Percentiles rank a stretch among this genome's conserved stretches.
phyloP scores from a whole-genome alignment of 2,329 filamentous ascomycete species.

The Colletotrichum ledebouriae region DNA sequence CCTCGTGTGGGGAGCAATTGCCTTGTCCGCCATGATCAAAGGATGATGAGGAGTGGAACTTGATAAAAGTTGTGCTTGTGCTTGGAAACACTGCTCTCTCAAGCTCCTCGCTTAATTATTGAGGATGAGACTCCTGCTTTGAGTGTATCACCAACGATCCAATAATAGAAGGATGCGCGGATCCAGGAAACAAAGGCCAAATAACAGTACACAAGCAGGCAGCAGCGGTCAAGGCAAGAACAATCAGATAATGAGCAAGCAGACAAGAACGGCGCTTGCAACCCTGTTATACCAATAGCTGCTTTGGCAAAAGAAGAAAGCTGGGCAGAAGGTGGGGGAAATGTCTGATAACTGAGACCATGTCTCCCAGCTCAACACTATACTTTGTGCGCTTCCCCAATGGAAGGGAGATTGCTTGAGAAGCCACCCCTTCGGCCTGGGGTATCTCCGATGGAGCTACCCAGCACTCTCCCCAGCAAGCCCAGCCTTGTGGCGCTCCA shows the following conservation, averaged over 20 bases:
- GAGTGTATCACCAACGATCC: slow-evolving; percentile 27
- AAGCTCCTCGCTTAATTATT: slow-evolving; percentile 6
- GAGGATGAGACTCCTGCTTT: slow-evolving; percentile 3
- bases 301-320: slow-evolving; percentile 33
- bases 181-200: slow-evolving; percentile 30
- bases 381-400: slow-evolving; percentile 20
- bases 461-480: background rate
- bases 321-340: slow-evolving; percentile 39
- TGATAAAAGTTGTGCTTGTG: slow-evolving; percentile 5
- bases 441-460: slow-evolving; percentile 31
- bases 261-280: slow-evolving; percentile 31
- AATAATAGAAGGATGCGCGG: slow-evolving; percentile 7
- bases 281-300: slow-evolving; percentile 36
- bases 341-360: slow-evolving; percentile 37
- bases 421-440: slow-evolving; percentile 34
- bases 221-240: slow-evolving; percentile 33
- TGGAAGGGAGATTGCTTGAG: slow-evolving; percentile 23
- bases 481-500: slow-evolving; percentile 36
- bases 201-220: slow-evolving; percentile 31
- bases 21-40: slow-evolving; percentile 39
- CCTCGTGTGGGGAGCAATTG: slow-evolving; percentile 42
- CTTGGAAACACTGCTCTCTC: slow-evolving; percentile 10
- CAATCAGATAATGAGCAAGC: slow-evolving; percentile 17
- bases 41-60: slow-evolving; percentile 2
- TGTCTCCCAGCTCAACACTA: slow-evolving; percentile 38